These are phyloP conservation scores for Colletotrichum cuscutae DNA, from an alignment of 2,329 filamentous ascomycete species.

Conservation along the genomic window DNA sequence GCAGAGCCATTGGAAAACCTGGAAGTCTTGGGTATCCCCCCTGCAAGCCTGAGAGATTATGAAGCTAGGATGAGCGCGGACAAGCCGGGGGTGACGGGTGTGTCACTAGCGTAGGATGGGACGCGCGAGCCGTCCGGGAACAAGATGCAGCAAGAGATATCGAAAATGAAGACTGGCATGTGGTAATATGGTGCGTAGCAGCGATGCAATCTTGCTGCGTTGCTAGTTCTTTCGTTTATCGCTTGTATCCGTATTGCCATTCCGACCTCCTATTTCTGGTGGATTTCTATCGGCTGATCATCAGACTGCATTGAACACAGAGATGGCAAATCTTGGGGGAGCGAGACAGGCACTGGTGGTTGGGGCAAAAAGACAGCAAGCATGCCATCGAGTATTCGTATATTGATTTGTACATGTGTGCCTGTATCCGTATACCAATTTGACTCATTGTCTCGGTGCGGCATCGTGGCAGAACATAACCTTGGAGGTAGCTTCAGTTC, in stretches of 20 bases:
- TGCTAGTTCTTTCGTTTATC: neutral
- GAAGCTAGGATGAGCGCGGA: constrained; percentile 21
- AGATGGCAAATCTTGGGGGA: constrained; percentile 10
- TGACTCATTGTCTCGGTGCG: constrained; percentile 28
- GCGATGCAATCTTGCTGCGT: constrained; percentile 9
- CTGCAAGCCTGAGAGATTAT: constrained; percentile 30
- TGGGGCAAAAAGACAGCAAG: constrained; percentile 19
- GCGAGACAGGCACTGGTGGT: neutral
- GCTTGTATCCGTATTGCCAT: constrained; percentile 13
- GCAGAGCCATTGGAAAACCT: constrained; percentile 15
- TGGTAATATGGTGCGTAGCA: constrained; percentile 8
- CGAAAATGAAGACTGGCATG: constrained; percentile 31
- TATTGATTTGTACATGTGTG: neutral
- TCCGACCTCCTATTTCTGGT: constrained; percentile 10
- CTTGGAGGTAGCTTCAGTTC: constrained; percentile 6
- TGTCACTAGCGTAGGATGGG: constrained; percentile 3
- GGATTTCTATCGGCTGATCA: constrained; percentile 1
- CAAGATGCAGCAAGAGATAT: constrained; percentile 22
- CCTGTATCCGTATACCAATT: neutral
- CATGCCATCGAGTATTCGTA: constrained; percentile 20
- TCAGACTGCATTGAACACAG: neutral
- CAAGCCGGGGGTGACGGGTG: constrained; percentile 10
- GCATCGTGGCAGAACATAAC: constrained; percentile 10
- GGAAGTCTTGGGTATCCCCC: constrained; percentile 16
- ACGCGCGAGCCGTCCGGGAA: neutral